Evolutionary conservation across 2,329 filamentous ascomycete species (phyloP).

Genomic region (Sordariomycetes sp.): DNA sequence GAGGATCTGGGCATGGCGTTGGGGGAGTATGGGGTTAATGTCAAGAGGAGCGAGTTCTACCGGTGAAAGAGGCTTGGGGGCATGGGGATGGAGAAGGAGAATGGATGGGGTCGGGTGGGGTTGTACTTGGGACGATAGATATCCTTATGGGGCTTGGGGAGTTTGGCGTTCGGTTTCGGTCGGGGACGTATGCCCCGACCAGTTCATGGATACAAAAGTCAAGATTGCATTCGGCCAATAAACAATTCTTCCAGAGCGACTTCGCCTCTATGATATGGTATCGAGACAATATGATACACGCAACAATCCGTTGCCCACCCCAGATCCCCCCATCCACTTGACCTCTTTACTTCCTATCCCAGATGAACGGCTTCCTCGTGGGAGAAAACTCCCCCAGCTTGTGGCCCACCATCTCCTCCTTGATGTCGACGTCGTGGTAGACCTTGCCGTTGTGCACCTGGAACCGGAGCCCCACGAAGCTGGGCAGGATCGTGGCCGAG

Average conservation of each 20-base stretch:
- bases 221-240: background rate
- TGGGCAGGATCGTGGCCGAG: slow-evolving; percentile 78
- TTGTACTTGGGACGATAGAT: background rate
- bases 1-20: slow-evolving; percentile 98
- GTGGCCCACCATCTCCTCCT: slow-evolving; percentile 92
- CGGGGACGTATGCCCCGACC: background rate
- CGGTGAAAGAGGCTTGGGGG: slow-evolving; percentile 42
- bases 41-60: slow-evolving; percentile 96
- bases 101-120: background rate
- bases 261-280: background rate
- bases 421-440: slow-evolving; percentile 71
- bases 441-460: slow-evolving; percentile 85
- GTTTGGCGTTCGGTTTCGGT: background rate
- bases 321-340: background rate
- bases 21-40: slow-evolving; percentile 92
- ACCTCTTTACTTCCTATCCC: slow-evolving; percentile 20
- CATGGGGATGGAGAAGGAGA: background rate
- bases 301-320: background rate
- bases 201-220: background rate
- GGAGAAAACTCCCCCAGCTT: slow-evolving; percentile 86
- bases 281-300: slow-evolving; percentile 3
- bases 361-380: slow-evolving; percentile 45
- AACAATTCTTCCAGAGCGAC: background rate
- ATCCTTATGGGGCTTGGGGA: background rate
- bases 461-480: slow-evolving; percentile 82